A percentile compares a stretch with the other conserved stretches of the same genome.
Conservation (phyloP, 1,284 basidiomycete species). For the Ceratobasidium sp. region DNA sequence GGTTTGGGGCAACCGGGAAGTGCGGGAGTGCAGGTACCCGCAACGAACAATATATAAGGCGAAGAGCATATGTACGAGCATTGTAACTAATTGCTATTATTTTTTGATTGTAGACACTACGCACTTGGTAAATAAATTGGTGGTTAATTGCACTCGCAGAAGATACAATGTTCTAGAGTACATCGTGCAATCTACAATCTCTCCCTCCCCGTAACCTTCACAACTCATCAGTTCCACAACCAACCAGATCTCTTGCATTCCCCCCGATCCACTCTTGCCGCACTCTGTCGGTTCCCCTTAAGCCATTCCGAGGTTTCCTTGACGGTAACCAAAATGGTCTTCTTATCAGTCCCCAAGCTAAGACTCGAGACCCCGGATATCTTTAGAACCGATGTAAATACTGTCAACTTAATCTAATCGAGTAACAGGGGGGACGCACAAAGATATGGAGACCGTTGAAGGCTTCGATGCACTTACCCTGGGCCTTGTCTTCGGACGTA, state of each 20-base stretch:
- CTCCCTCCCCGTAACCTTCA: background rate
- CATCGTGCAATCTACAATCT: constrained; percentile 31
- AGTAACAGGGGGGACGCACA: constrained; percentile 56
- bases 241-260: constrained; percentile 83
- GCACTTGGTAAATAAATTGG: no score
- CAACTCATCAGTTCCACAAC: constrained; percentile 79
- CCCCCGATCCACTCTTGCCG: constrained; percentile 88
- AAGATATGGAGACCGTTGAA: constrained; percentile 83
- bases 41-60: no score
- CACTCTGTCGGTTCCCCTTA: constrained; percentile 81
- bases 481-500: constrained; percentile 85
- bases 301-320: constrained; percentile 95
- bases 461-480: constrained; percentile 90
- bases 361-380: constrained; percentile 82
- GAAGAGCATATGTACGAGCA: no score
- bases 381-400: background rate
- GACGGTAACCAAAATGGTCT: constrained; percentile 82
- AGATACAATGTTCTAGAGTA: no score
- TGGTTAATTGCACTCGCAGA: no score
- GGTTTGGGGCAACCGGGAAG: no score
- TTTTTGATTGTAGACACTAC: no score
- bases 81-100: no score
- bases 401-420: background rate
- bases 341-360: constrained; percentile 93
- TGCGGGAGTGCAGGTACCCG: no score